These are phyloP conservation scores for Rhizophora mangle DNA, from an alignment of 345 rosid species.

Conservation along the genomic window DNA sequence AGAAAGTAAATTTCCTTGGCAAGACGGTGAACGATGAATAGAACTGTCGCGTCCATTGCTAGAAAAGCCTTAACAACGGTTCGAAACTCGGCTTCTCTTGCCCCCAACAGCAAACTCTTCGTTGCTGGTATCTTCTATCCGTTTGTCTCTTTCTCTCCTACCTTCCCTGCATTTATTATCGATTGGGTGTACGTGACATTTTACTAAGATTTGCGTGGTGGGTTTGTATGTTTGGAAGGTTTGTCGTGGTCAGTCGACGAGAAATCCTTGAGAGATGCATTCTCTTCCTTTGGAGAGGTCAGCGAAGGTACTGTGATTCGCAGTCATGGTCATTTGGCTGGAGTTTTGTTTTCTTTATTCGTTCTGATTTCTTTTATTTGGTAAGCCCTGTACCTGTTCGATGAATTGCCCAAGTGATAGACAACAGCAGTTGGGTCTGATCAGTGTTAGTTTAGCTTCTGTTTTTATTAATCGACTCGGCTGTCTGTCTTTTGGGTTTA, in stretches of 20 bases:
- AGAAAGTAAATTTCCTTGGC: neutral
- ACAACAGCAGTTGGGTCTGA: neutral
- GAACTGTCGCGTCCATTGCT: slow-evolving; percentile 15
- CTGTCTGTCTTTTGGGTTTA: slow-evolving; percentile 22
- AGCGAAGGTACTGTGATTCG: slow-evolving; percentile 44
- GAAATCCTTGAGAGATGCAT: slow-evolving; percentile 71
- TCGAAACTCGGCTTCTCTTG: slow-evolving; percentile 15
- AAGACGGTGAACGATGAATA: slow-evolving; percentile 17
- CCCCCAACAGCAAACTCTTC: slow-evolving; percentile 56
- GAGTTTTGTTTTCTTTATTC: neutral
- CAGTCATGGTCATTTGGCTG: no score
- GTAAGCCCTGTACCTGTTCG: slow-evolving; percentile 38
- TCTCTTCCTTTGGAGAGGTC: slow-evolving; percentile 67
- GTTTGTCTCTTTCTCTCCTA: neutral
- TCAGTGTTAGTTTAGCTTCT: neutral
- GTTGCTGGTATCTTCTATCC: slow-evolving; percentile 51
- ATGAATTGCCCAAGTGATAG: slow-evolving; percentile 42
- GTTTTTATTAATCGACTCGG: neutral
- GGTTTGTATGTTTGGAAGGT: slow-evolving; percentile 37
- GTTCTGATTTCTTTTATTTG: neutral
- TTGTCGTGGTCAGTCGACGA: slow-evolving; percentile 78
- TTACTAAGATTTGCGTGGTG: neutral
- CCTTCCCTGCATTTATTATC: neutral
- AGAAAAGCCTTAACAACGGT: slow-evolving; percentile 18
- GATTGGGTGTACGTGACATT: neutral